phyloP scores from a whole-genome alignment of 2,329 filamentous ascomycete species.

The Uncinocarpus reesii region DNA sequence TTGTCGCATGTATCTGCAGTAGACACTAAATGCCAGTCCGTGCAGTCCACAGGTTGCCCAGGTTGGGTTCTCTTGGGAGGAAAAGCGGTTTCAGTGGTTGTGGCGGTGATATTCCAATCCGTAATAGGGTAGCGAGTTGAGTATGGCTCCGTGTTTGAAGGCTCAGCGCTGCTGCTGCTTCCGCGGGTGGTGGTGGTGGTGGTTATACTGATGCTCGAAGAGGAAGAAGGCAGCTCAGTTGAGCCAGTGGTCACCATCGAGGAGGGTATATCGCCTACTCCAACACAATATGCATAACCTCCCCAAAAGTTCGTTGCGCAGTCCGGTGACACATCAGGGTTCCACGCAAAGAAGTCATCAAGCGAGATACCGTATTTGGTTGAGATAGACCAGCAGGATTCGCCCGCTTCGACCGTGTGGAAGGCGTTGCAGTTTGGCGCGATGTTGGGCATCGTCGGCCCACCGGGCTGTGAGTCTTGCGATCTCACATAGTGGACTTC shows the following conservation, averaged over 20 bases:
- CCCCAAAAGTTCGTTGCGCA: no score
- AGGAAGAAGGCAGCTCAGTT: background rate
- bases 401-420: no score
- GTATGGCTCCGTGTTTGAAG: slow-evolving; percentile 7
- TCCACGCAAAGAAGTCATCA: no score
- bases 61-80: slow-evolving; percentile 13
- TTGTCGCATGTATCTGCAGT: slow-evolving; percentile 9
- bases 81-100: slow-evolving; percentile 9
- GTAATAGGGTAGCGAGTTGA: slow-evolving; percentile 11
- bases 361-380: no score
- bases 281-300: slow-evolving; percentile 17
- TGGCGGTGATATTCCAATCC: slow-evolving; percentile 10
- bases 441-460: no score
- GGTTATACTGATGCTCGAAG: background rate
- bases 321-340: no score
- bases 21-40: slow-evolving; percentile 9
- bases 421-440: no score
- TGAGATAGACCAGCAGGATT: no score
- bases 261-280: background rate
- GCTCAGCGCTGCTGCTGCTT: background rate
- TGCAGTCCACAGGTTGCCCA: slow-evolving; percentile 12
- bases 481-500: no score
- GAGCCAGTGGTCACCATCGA: background rate
- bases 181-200: background rate
- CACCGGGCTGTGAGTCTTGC: no score